A percentile compares a stretch with the other conserved stretches of the same genome.
These are phyloP conservation scores for Amaranthus hypochondriacus DNA, from an alignment of 148 eudicot genomes.

Conservation along the genomic window DNA sequence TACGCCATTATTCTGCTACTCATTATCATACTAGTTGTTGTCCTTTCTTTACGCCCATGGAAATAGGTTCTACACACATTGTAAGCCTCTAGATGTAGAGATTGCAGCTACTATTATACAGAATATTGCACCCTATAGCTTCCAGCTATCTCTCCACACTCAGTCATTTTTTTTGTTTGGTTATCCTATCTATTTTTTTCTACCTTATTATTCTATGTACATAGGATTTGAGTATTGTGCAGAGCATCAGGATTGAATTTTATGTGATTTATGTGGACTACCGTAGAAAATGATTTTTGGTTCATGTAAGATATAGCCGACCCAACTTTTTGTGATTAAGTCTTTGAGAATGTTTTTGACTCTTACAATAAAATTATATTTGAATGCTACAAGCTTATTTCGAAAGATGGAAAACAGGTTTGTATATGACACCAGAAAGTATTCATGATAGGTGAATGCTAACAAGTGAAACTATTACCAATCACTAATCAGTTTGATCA, in stretches of 20 bases:
- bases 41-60: slow-evolving; percentile 36
- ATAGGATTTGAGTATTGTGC: not conserved
- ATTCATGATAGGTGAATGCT: not conserved
- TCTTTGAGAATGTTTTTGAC: too few relatives aligned
- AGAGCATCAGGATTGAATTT: slow-evolving; percentile 9
- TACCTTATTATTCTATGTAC: not conserved
- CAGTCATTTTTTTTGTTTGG: not conserved
- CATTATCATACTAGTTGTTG: slow-evolving; percentile 30
- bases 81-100: not conserved
- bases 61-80: not conserved
- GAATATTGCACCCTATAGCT: not conserved
- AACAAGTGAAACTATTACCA: not conserved
- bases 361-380: too few relatives aligned
- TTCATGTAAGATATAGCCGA: too few relatives aligned
- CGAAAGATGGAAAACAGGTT: not conserved
- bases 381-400: not conserved
- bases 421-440: not conserved
- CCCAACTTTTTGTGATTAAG: too few relatives aligned
- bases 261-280: not conserved
- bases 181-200: not conserved
- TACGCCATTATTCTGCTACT: slow-evolving; percentile 42
- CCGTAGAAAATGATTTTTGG: not conserved
- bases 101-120: not conserved
- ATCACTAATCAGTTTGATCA: not conserved
- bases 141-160: not conserved